Evolutionary conservation across 2,329 filamentous ascomycete genomes (phyloP), one percentile per base, ranked within the genome.

Genomic region (Fusarium circinatum): DNA sequence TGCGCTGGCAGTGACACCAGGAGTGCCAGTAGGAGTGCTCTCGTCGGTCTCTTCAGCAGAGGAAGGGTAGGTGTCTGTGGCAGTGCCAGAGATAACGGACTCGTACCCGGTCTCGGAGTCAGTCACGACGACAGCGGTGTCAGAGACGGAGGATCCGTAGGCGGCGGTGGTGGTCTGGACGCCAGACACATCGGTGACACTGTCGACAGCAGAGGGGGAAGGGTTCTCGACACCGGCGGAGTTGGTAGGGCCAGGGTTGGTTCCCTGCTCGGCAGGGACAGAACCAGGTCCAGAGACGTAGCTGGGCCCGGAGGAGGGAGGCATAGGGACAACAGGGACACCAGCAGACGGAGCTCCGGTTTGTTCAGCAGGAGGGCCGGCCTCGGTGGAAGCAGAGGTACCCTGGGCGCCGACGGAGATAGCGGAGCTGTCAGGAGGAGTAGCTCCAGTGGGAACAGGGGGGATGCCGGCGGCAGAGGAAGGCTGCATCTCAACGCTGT

Each of bases 1-100:
- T n/a, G 78, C 80, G 17, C 80, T 81, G 32, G 80, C 74, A 34
- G 79, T 78, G 45, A 79, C 78, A 13, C 77, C 78, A 38, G 76
- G 76, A 30, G 76, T 78, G 32, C 77, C 70, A 26, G 79, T 75
- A 44, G 80, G 70, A 65, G 74, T 73, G 36, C 51, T 65, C 32
- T 59, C 75, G 13, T 51, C 71, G 15, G 70, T 68, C 17, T 61
- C 66, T 8, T 68, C 74, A 28, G 73, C 76, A 13, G 71, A 70
- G n/a, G 73, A 66, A 34, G 67, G 60, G 51, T 73, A 58, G 48
- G 60, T 41, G 45, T 62, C 68, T 15, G 60, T 65, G 39, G 57
- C 68, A n/a, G 78, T 69, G 26, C 65, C 59, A 47, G 68, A 65
- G 28, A 44, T 59, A 39, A 67, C 52, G 42, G 73, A 62, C 32